A percentile compares a stretch with the other conserved stretches of the same genome.
phyloP scores from a whole-genome alignment of 2,329 filamentous ascomycete species.

The Albifimbria verrucaria region DNA sequence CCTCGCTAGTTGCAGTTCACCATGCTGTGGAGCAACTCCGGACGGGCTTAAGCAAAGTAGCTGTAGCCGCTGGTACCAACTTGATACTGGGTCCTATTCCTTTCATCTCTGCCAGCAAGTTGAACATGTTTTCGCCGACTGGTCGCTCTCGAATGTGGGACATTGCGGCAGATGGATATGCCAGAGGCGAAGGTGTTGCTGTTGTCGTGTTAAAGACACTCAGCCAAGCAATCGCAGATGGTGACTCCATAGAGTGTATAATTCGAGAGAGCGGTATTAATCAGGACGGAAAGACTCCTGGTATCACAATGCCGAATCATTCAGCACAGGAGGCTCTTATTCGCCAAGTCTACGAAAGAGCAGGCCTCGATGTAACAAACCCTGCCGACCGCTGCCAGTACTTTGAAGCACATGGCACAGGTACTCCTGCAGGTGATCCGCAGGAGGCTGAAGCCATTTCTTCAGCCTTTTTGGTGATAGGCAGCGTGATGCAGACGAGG shows the following conservation, averaged over 20 bases:
- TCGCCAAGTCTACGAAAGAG: conserved; percentile 17
- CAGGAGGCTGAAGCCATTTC: conserved; percentile 44
- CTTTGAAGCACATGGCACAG: conserved; percentile 47
- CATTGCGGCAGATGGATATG: conserved; percentile 35
- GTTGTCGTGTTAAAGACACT: not conserved
- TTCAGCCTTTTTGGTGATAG: not conserved
- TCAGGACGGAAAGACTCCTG: not conserved
- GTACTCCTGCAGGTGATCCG: conserved; percentile 48
- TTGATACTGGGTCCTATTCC: conserved; percentile 5
- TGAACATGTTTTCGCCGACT: conserved; percentile 33
- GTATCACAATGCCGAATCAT: not conserved
- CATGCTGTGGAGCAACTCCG: conserved; percentile 31
- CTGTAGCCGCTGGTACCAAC: conserved; percentile 18
- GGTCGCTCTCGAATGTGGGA: conserved; percentile 35
- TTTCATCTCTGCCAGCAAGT: conserved; percentile 5
- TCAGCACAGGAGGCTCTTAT: not conserved
- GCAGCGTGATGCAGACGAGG: not conserved
- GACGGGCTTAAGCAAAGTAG: conserved; percentile 22
- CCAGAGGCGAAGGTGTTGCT: not conserved
- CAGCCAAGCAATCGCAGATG: not conserved
- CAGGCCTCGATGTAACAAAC: conserved; percentile 19
- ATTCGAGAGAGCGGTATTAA: not conserved
- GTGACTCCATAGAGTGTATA: not conserved
- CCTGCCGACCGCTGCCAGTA: conserved; percentile 13
- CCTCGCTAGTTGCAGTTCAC: conserved; percentile 35